Evolutionary conservation across 495 filamentous ascomycete genomes (phyloP), one percentile per base, ranked within the genome.

Genomic region (Tuber aestivum): DNA sequence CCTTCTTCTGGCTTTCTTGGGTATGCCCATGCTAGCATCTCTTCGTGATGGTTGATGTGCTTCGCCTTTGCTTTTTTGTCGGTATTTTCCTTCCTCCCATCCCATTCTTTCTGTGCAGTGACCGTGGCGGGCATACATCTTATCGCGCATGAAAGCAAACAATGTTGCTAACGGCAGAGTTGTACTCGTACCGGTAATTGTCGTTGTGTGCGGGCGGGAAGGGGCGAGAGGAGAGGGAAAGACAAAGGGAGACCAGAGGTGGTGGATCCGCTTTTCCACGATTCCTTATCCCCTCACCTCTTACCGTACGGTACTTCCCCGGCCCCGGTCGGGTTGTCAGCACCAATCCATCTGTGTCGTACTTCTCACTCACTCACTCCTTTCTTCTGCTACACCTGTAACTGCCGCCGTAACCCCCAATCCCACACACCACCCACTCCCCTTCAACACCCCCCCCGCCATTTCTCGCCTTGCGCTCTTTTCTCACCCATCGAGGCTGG

Each of bases 371-470:
- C 68, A n/a, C 38, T 70, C 38, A 23, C 73, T 79, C n/a, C 32
- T 3, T 27, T 65, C 14, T 61, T n/a, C 56, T 65, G 56, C 20
- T 65, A 35, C 32, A 18, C 56, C 56, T 65, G 70, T 41, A 78
- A 44, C 21, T 78, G 41, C 74, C 70, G 72, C 76, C 72, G 74
- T 72, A 56, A 69, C 72, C 73, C 73, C 75, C 45, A 73, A 44
- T 61, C 37, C 41, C 45, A 65, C 27, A 50, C 71, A 74, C 74
- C 50, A 72, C 69, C 70, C 37, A 50, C 41, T 56, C 61, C 56
- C 56, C 8, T 65, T 65, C 56, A 35, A 65, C 27, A n/a, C n/a
- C n/a, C 56, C 56, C 50, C 56, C 56, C 56, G 56, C 56, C 27
- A 65, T 65, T 35, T 8, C 56, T 65, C 27, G 56, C 56, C 32